phyloP scores from a whole-genome alignment of 2,329 filamentous ascomycete genomes.

The Alternaria conjuncta region DNA sequence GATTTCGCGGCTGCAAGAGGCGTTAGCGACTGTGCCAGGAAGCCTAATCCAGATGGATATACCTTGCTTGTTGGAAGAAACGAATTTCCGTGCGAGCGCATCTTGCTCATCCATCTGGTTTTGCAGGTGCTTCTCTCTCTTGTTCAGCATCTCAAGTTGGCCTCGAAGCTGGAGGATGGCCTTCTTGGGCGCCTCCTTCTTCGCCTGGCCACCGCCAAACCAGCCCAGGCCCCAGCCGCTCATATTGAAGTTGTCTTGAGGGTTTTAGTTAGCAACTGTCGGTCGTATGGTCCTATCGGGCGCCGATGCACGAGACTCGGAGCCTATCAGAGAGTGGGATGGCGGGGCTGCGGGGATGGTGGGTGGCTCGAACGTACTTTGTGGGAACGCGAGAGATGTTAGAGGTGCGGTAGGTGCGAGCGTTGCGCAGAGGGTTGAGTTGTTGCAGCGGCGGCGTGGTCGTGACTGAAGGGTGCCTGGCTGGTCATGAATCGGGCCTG shows the following conservation, averaged over 20 bases:
- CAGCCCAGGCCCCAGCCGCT: conserved; percentile 66
- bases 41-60: conserved; percentile 53
- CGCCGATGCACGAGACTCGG: conserved; percentile 1
- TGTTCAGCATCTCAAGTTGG: conserved; percentile 97
- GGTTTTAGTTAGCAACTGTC: conserved; percentile 2
- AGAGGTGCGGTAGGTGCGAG: background rate
- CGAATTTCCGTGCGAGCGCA: conserved; percentile 83
- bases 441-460: conserved; percentile 16
- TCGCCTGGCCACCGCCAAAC: conserved; percentile 86
- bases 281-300: conserved; percentile 1
- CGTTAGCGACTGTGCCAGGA: conserved; percentile 1
- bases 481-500: conserved; percentile 25
- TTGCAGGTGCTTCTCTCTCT: conserved; percentile 89
- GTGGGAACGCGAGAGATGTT: background rate
- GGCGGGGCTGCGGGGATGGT: conserved; percentile 26
- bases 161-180: conserved; percentile 87
- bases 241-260: conserved; percentile 31
- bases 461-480: conserved; percentile 23
- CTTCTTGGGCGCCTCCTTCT: conserved; percentile 95
- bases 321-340: conserved; percentile 19
- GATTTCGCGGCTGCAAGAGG: conserved; percentile 76
- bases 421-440: conserved; percentile 3
- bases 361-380: conserved; percentile 19
- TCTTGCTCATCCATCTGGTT: conserved; percentile 95
- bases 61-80: conserved; percentile 91